Evolutionary conservation across 2,329 filamentous ascomycete genomes (phyloP), one percentile per base, ranked within the genome.

Genomic region (Chaetomiaceae sp.): DNA sequence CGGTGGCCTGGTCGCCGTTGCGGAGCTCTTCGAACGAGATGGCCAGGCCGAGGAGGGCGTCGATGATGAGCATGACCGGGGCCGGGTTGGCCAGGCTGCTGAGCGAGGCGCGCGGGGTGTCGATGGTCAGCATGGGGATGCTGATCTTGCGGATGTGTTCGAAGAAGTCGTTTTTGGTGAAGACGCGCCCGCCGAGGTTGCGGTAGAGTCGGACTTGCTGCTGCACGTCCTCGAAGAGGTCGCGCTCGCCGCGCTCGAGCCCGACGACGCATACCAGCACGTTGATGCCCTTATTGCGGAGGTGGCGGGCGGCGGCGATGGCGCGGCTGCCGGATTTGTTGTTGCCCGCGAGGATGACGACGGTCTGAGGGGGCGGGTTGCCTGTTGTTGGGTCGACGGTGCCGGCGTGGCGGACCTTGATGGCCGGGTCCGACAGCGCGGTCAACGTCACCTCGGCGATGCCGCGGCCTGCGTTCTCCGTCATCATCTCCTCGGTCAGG

Each of bases 301-400:
- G 78, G 66, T 97, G 91, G 4, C 93, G 82, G 23, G 86, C 90
- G 4, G 90, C 90, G 13, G 89, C 87, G 47, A 97, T 77, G 3
- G 90, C 89, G 52, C 92, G 80, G 33, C 88, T 85, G 34, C 92
- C 91, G 1, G 86, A 90, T 58, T 89, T 89, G 68, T 96, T 92
- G 67, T 96, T 97, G n/a, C 93, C 92, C 0, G 89, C 91, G n/a
- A 97, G 76, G 6, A 97, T 81, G 19, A 95, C 82, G 27, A 82
- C 71, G 0, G 75, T 73, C 49, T 64, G 57, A 23, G 69, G 59
- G 2, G 59, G 52, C 5, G 58, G 55, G 30, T n/a, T 48, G 27
- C 57, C 56, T 14, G 58, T 54, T 8, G 58, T 27, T 42, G 62
- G 33, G 54, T 67, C 40, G 62, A 65, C 73, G 43, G 65, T 76